These are phyloP conservation scores for Tieghemiomyces parasiticus DNA, from an alignment of 192 early-diverging fungal species.

Conservation along the genomic window DNA sequence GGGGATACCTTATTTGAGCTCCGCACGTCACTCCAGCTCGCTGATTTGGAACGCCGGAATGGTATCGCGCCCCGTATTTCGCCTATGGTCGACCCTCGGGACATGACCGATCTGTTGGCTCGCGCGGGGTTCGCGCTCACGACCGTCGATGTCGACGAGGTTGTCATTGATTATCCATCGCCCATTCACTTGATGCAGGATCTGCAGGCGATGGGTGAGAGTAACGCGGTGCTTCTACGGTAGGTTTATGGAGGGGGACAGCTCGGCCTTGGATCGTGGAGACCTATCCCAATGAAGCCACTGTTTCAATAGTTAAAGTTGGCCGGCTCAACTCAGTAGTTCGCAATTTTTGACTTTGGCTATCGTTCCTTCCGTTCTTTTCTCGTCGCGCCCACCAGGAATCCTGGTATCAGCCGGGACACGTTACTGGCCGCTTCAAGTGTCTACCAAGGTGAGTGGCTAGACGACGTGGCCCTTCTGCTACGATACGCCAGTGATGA, in stretches of 20 bases:
- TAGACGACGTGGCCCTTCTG: too few relatives aligned
- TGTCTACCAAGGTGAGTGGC: constrained; percentile 68
- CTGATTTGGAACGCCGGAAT: constrained; percentile 79
- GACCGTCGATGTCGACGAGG: constrained; percentile 86
- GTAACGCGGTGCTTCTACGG: constrained; percentile 68
- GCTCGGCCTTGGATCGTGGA: too few relatives aligned
- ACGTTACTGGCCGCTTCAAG: constrained; percentile 70
- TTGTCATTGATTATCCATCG: constrained; percentile 79
- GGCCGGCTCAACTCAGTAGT: too few relatives aligned
- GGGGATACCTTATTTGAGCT: constrained; percentile 95
- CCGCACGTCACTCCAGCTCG: constrained; percentile 75
- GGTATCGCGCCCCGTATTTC: constrained; percentile 81
- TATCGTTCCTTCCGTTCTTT: too few relatives aligned
- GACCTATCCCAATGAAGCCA: too few relatives aligned
- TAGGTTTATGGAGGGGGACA: constrained; percentile 19
- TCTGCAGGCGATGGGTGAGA: constrained; percentile 86
- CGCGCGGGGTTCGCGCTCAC: constrained; percentile 80
- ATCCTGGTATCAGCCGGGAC: too few relatives aligned
- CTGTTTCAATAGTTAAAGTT: too few relatives aligned
- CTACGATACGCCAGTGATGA: too few relatives aligned
- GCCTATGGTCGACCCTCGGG: constrained; percentile 71
- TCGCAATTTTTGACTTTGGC: too few relatives aligned
- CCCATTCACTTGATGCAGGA: constrained; percentile 85
- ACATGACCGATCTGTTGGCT: constrained; percentile 62
- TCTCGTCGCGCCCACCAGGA: too few relatives aligned